phyloP scores from a whole-genome alignment of 345 rosid species.

The Boechera stricta region DNA sequence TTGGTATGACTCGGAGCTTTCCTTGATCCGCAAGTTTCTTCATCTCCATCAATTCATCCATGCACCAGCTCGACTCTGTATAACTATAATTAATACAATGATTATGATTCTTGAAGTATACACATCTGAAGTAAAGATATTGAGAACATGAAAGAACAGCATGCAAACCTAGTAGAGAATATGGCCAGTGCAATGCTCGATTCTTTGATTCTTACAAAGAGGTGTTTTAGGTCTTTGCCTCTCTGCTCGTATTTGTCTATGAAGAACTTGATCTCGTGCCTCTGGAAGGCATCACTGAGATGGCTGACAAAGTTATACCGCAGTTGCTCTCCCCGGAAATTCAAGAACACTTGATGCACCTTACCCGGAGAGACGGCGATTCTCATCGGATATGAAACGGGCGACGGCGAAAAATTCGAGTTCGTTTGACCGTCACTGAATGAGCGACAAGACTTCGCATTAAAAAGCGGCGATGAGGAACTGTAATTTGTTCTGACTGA shows the following conservation, averaged over 20 bases:
- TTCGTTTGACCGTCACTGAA: too few species aligned
- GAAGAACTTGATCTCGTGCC: neutral
- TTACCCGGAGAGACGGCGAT: too few species aligned
- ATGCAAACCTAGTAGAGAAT: constrained; percentile 15
- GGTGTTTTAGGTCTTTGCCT: neutral
- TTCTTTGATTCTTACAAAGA: constrained; percentile 20
- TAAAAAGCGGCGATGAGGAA: too few species aligned
- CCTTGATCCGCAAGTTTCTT: neutral
- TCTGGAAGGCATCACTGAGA: constrained; percentile 5
- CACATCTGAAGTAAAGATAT: neutral
- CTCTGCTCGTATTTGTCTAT: too few species aligned
- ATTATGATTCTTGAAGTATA: neutral
- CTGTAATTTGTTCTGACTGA: too few species aligned
- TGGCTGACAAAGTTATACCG: constrained; percentile 23
- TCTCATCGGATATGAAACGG: too few species aligned
- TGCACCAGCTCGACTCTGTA: neutral
- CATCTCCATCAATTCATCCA: constrained; percentile 7
- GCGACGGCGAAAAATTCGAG: too few species aligned
- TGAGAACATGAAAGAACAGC: neutral
- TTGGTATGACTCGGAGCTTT: neutral
- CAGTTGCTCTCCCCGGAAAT: neutral
- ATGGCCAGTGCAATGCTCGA: neutral
- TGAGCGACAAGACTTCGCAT: too few species aligned
- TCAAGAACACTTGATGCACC: constrained; percentile 18
- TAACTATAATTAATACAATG: neutral